Conservation (phyloP, 768 basidiomycete genomes). For the Sarcomyxa edulis region DNA sequence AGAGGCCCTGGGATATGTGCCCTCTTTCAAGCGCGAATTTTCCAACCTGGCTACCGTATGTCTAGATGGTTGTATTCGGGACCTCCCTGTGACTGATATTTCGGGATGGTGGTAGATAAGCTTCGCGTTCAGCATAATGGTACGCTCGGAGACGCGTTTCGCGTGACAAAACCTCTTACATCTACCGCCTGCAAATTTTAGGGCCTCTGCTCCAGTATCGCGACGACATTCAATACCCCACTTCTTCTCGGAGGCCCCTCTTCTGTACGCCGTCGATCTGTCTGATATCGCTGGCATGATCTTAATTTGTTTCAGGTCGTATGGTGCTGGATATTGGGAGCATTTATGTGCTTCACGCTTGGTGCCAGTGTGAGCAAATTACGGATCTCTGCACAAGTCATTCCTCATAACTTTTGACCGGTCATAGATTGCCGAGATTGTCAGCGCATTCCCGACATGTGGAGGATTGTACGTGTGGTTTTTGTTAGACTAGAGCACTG, state of each 20-base stretch:
- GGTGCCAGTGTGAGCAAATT: conserved; percentile 44
- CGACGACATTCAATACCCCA: conserved; percentile 76
- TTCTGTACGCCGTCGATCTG: conserved; percentile 36
- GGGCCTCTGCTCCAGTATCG: conserved; percentile 73
- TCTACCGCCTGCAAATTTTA: conserved; percentile 12
- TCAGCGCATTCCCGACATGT: conserved; percentile 71
- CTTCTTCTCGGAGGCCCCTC: conserved; percentile 65
- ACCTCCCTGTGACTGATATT: conserved; percentile 2
- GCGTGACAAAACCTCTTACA: background rate
- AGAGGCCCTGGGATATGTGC: conserved; percentile 64
- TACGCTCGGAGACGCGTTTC: conserved; percentile 10
- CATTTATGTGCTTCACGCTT: conserved; percentile 68
- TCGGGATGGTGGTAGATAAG: conserved; percentile 50
- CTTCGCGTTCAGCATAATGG: conserved; percentile 80
- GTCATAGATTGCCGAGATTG: conserved; percentile 79
- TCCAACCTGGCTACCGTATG: conserved; percentile 74
- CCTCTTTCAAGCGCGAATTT: conserved; percentile 83
- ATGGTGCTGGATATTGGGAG: conserved; percentile 76
- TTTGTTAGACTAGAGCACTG: too few species aligned
- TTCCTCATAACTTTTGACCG: too few species aligned
- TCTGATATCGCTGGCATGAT: background rate
- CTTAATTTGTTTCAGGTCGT: conserved; percentile 32
- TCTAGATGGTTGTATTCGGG: background rate
- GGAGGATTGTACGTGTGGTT: conserved; percentile 53
- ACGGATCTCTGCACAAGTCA: too few species aligned